Conservation (phyloP, 371 early-diverging fungal species). For the Mucor plumbeus region DNA sequence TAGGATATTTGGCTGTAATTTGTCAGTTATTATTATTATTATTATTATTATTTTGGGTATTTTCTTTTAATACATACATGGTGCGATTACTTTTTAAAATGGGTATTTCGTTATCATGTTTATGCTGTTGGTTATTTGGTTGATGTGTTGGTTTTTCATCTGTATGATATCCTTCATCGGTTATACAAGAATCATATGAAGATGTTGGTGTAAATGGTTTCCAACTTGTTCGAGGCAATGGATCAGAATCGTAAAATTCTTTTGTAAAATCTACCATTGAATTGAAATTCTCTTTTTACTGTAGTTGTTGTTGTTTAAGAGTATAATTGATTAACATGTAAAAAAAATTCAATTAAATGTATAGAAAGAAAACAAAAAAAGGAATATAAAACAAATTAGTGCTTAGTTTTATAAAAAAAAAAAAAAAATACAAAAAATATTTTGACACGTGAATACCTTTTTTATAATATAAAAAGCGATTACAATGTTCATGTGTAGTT, state of each 20-base stretch:
- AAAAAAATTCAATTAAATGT: constrained; percentile 15
- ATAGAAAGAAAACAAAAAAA: constrained; percentile 15
- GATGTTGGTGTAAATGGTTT: constrained; percentile 17
- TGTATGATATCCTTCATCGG: constrained; percentile 53
- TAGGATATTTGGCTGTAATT: constrained; percentile 46
- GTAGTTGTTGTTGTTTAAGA: too few relatives aligned
- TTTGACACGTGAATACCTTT: constrained; percentile 24
- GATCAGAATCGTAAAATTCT: constrained; percentile 18
- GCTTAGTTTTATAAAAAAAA: constrained; percentile 13
- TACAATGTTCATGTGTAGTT: neutral
- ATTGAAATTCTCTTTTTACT: neutral
- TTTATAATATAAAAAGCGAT: neutral
- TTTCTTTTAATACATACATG: constrained; percentile 31
- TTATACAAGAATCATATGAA: constrained; percentile 36
- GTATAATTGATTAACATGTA: neutral
- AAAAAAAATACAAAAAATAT: neutral
- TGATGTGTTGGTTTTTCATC: constrained; percentile 42
- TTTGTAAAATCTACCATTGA: constrained; percentile 9
- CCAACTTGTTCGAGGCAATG: constrained; percentile 17
- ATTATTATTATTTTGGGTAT: neutral
- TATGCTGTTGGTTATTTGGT: constrained; percentile 12
- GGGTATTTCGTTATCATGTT: constrained; percentile 34
- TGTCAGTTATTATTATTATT: neutral
- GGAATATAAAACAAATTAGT: constrained; percentile 3
- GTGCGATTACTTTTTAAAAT: constrained; percentile 50